Evolutionary conservation across 1,284 basidiomycete species (phyloP).

Genomic region (Sporisorium exsertum): DNA sequence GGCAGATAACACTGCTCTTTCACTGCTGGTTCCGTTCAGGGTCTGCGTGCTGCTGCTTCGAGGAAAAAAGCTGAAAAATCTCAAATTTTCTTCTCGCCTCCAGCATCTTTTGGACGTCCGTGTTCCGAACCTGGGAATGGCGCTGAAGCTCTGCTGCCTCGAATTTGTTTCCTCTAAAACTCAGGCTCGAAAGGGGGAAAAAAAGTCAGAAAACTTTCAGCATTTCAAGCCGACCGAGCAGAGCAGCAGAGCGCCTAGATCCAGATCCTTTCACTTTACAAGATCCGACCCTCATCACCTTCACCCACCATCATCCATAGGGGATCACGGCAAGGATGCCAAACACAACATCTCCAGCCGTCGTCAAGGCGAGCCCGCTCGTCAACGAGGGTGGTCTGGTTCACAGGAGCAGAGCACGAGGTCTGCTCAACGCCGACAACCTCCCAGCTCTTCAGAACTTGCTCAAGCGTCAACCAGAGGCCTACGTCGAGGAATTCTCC

Average conservation of each 20-base stretch:
- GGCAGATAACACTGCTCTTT: not conserved
- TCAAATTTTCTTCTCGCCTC: conserved; percentile 23
- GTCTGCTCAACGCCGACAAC: conserved; percentile 70
- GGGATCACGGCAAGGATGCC: conserved; percentile 20
- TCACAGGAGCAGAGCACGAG: conserved; percentile 64
- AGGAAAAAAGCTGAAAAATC: conserved; percentile 14
- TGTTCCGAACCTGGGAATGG: conserved; percentile 7
- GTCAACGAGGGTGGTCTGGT: conserved; percentile 61
- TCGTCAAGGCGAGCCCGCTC: conserved; percentile 49
- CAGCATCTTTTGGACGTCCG: conserved; percentile 6
- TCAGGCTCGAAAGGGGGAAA: conserved; percentile 12
- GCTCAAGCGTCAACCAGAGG: conserved; percentile 88
- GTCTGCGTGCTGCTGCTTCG: not conserved
- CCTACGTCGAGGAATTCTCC: conserved; percentile 96
- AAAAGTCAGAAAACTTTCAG: conserved; percentile 10
- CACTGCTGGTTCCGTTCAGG: not conserved
- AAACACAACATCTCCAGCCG: conserved; percentile 36
- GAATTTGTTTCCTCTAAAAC: not conserved
- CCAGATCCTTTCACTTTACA: not conserved
- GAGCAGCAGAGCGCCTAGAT: no score
- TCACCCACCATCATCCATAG: conserved; percentile 8
- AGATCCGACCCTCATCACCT: not conserved
- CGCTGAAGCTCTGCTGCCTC: conserved; percentile 3
- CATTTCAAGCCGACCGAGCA: not conserved
- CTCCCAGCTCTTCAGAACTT: conserved; percentile 87